phyloP scores from a whole-genome alignment of 2,329 filamentous ascomycete species.

The Xylariaceae sp. region DNA sequence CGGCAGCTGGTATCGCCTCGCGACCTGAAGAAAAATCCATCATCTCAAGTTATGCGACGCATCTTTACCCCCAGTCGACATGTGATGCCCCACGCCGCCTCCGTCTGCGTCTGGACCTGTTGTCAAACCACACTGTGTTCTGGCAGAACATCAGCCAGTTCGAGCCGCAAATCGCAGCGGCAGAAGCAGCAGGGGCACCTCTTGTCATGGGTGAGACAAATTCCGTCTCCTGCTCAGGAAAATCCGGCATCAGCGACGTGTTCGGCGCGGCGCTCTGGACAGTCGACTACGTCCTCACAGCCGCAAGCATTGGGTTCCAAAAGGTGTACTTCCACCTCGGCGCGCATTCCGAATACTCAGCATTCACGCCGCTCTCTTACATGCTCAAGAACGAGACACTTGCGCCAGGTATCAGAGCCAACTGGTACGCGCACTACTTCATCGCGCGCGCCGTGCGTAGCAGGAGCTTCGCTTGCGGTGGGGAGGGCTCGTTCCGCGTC shows the following conservation, averaged over 20 bases:
- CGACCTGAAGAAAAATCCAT: constrained; percentile 30
- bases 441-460: constrained; percentile 23
- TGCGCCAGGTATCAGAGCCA: constrained; percentile 28
- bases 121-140: constrained; percentile 32
- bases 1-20: constrained; percentile 23
- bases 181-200: constrained; percentile 32
- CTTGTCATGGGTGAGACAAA: constrained; percentile 46
- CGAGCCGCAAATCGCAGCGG: constrained; percentile 32
- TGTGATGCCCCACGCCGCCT: constrained; percentile 32
- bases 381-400: constrained; percentile 31
- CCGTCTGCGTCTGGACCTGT: constrained; percentile 32
- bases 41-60: constrained; percentile 33
- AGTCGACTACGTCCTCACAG: constrained; percentile 40
- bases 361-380: constrained; percentile 31
- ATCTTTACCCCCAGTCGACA: constrained; percentile 36
- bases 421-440: constrained; percentile 36
- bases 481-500: constrained; percentile 16
- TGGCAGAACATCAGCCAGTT: constrained; percentile 35
- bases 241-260: constrained; percentile 40
- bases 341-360: constrained; percentile 33
- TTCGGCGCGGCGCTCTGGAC: constrained; percentile 47
- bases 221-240: constrained; percentile 36
- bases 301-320: constrained; percentile 32
- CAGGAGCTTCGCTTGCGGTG: constrained; percentile 1
- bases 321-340: constrained; percentile 42